Base-by-base conservation (phyloP, 2,329 filamentous ascomycete genomes). In the Fusarium ramigenum region DNA sequence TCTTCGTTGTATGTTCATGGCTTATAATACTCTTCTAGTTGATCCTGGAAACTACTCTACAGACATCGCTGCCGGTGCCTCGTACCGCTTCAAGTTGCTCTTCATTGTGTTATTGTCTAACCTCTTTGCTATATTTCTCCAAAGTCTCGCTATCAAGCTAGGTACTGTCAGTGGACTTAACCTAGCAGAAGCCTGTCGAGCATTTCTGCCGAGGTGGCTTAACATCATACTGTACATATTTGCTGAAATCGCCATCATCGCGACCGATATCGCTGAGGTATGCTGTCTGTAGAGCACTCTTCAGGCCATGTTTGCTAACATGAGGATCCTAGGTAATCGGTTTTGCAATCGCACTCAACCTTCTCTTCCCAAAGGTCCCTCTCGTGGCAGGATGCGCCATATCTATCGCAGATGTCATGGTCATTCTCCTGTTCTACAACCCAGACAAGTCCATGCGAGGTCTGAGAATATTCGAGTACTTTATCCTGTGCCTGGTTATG, bases 91-190 rank as follows among this genome's bases (percentile, higher is more conserved):
- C 37, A 54, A 56, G 12, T 28, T 66, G 7, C 40, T 66, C 15
- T 66, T 66, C 9, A 46, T 66, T 4, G 63, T 65, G 1, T 5
- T 66, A 5, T 32, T 65, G 0, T 65, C 63, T 1, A 65, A 93
- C 78, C 75, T 93, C 57, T 91, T 93, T 76, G 92, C 92, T 74
- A 92, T 93, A 60, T 89, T 93, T 73, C 84, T 93, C 25, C 92
- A 93, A 79, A 89, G 87, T 25, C 85, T 93, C 4, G 89, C 89
- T 76, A 90, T 92, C 80, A 92, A 92, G 79, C 85, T 93, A 10
- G 91, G 91, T 37, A 91, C 90, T 19, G 90, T 93, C 70, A 92
- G 89, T 3, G 91, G 91, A 4, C 81, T 92, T 57, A 91, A 93
- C 75, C 84, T 93, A 19, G 90, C 91, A 2, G 87, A 92, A 70